Base-by-base conservation (phyloP, 495 filamentous ascomycete genomes). In the Xylaria castorea region DNA sequence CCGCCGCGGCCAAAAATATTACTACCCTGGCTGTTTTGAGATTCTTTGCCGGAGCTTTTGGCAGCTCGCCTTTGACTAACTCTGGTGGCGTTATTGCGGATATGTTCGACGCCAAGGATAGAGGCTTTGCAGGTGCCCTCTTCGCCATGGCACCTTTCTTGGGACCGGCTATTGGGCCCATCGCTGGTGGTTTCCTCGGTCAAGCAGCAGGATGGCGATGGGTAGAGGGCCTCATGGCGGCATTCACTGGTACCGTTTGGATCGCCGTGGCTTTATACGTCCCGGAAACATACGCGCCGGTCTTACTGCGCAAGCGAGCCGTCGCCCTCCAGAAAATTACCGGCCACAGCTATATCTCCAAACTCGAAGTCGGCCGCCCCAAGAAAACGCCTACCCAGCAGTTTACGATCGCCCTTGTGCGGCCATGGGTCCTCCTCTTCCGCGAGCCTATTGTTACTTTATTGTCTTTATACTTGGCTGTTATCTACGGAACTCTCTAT, bases 1-100 rank as follows among this genome's bases (percentile, higher is more conserved):
- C 86, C 55, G 88, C 90, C 3, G 87, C 88, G 18, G 79, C 90
- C 1, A 82, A 89, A 71, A 93, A 92, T 73, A 86, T 90, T 60
- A 80, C 87, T 74, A 88, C 90, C 2, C 82, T 96, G 1, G 82
- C 94, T 64, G 87, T 94, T 72, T 86, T 94, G 36, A 91, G 93
- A 30, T 94, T 94, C 85, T 90, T 94, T 66, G 91, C 90, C 34
- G 91, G 93, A 65, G 85, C 91, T n/a, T 93, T 94, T 78, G 93
- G 93, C 38, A 90, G 90, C 2, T 92, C 91, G 1, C 88, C 91
- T 38, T 75, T 94, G 68, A 93, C 91, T 34, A 94, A 93, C 78
- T 85, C 90, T 22, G 91, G 91, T 71, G 91, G 91, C 76, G 89
- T 93, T 44, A 92, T 94, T 74, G 90, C 91, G 40, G 91, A 94